Evolutionary conservation across 2,329 filamentous ascomycete species (phyloP).

Genomic region (Orbilia ellipsospora): DNA sequence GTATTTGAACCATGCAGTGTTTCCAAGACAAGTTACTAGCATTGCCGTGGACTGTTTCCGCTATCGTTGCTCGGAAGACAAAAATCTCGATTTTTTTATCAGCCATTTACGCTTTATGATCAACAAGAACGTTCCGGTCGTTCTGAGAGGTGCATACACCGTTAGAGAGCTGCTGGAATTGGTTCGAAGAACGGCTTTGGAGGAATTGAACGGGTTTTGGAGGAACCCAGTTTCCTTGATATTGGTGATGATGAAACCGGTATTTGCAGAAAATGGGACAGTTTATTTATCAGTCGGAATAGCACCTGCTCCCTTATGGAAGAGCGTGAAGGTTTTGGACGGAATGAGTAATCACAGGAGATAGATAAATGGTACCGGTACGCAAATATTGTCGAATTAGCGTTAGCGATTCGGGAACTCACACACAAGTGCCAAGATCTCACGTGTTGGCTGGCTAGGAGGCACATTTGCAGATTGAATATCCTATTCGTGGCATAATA

Average conservation of each 20-base stretch:
- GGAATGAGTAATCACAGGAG: constrained; percentile 18
- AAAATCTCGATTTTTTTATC: constrained; percentile 40
- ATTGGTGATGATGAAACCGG: constrained; percentile 34
- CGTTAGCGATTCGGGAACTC: too few species aligned
- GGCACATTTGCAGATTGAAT: too few species aligned
- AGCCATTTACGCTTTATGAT: constrained; percentile 45
- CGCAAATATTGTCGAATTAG: too few species aligned
- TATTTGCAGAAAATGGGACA: constrained; percentile 24
- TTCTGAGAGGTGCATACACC: constrained; percentile 19
- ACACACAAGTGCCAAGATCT: too few species aligned
- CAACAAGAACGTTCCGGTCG: constrained; percentile 32
- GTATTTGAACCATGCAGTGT: constrained; percentile 37
- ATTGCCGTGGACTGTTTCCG: constrained; percentile 40
- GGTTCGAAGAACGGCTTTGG: constrained; percentile 29
- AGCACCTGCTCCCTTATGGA: constrained; percentile 36
- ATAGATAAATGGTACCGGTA: background rate
- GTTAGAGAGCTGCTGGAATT: constrained; percentile 34
- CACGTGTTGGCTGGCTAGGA: too few species aligned
- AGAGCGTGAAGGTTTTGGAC: constrained; percentile 21
- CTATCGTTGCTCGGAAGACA: constrained; percentile 35
- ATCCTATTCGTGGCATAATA: too few species aligned
- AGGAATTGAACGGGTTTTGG: constrained; percentile 42
- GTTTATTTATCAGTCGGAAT: constrained; percentile 40
- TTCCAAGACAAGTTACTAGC: constrained; percentile 17
- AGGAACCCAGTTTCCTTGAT: constrained; percentile 34